Evolutionary conservation across 805 yeast genomes (phyloP), one percentile per base, ranked within the genome.

Genomic region (Saturnispora gosingensis): DNA sequence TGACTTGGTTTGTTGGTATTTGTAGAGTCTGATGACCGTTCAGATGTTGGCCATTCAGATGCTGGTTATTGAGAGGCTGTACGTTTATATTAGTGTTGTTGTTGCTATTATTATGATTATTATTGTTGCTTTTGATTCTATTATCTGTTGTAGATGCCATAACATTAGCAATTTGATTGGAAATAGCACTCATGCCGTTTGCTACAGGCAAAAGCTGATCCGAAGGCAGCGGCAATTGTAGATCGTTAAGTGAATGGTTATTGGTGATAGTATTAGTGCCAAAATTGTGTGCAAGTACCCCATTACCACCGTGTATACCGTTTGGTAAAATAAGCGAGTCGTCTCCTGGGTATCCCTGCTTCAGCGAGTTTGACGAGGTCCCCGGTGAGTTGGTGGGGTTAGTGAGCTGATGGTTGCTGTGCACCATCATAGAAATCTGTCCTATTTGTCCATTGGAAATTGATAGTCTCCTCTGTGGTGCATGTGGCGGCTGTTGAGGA

Each of bases 361-460:
- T 9, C 4, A 34, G 15, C 30, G 44, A 28, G 2, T 11, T 8
- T 11, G 53, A 46, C 20, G 43, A 32, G 15, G 7, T 27, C 6
- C 36, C 46, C 4, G 43, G 22, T 3, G 55, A 42, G 32, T 43
- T 46, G 4, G 56, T 36, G 5, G 53, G 49, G 22, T 35, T 43
- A 2, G 48, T n/a, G 35, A 46, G 22, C 24, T 28, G 38, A 15
- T 40, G 45, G 27, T 24, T n/a, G 24, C 13, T 34, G 50, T 59
- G 66, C 24, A 55, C 64, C 60, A 66, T 60, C 63, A 60, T 62
- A 49, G 65, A 61, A 35, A 85, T 76, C 61, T 85, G 95, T 46
- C 89, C 86, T 57, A 85, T 85, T 61, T 85, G 95, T 60, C 95
- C 95, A 67, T 85, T 85, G 10, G 91, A 83, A 49, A 85, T 85